These are phyloP conservation scores for Wakefieldia striispora DNA, from an alignment of 768 basidiomycete species.

Conservation along the genomic window DNA sequence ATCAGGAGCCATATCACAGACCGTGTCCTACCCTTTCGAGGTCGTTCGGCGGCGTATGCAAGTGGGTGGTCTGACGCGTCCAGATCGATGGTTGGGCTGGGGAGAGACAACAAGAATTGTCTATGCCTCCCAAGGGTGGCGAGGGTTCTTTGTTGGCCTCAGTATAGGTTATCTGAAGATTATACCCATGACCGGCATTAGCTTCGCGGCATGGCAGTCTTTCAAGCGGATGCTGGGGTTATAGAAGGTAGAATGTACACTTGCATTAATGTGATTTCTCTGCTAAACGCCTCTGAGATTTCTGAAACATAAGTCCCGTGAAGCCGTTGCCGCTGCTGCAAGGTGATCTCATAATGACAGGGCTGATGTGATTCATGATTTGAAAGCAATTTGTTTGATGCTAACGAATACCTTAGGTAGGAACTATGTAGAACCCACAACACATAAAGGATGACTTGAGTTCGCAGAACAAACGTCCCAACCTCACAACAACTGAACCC, in stretches of 20 bases:
- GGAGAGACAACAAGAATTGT: constrained; percentile 72
- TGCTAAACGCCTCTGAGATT: too few relatives aligned
- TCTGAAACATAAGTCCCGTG: too few relatives aligned
- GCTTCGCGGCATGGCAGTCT: constrained; percentile 85
- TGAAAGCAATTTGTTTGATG: too few relatives aligned
- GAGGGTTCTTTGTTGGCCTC: constrained; percentile 90
- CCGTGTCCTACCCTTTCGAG: constrained; percentile 92
- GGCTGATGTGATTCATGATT: too few relatives aligned
- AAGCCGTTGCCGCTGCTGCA: too few relatives aligned
- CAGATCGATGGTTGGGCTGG: constrained; percentile 75
- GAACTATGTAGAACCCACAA: too few relatives aligned
- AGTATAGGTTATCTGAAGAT: constrained; percentile 92
- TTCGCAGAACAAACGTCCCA: too few relatives aligned
- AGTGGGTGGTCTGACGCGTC: constrained; percentile 80
- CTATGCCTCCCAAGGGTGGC: constrained; percentile 68
- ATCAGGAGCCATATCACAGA: constrained; percentile 84
- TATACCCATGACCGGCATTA: constrained; percentile 93
- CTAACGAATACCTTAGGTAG: too few relatives aligned
- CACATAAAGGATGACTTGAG: too few relatives aligned
- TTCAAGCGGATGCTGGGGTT: constrained; percentile 30
- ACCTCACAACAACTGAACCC: too few relatives aligned
- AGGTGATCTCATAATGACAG: too few relatives aligned
- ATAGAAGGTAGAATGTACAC: constrained; percentile 18
- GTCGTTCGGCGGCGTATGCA: constrained; percentile 92
- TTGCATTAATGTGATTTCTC: too few relatives aligned